These are phyloP conservation scores for Geranium rotundifolium DNA, from an alignment of 345 rosid genomes.

Conservation along the genomic window DNA sequence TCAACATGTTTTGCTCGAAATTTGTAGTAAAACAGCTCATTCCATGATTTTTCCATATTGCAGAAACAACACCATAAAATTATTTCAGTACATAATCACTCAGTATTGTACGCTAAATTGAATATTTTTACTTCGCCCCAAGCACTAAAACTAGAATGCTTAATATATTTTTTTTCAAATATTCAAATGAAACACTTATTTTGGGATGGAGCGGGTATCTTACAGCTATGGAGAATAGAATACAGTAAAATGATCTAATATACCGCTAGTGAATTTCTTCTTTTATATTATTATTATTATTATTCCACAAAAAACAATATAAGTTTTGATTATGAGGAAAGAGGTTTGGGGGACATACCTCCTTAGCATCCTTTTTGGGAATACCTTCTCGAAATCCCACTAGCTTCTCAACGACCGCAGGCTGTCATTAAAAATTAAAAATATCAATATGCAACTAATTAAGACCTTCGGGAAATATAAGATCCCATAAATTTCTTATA, in stretches of 20 bases:
- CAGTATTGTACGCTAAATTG: neutral
- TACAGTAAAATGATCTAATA: too few species aligned
- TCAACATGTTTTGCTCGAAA: too few species aligned
- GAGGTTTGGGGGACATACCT: constrained; percentile 32
- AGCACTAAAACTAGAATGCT: too few species aligned
- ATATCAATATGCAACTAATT: neutral
- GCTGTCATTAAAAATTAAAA: constrained; percentile 33
- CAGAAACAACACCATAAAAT: neutral
- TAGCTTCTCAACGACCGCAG: constrained; percentile 96
- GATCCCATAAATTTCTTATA: too few species aligned
- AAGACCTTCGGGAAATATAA: neutral
- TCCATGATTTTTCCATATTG: neutral
- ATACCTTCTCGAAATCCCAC: constrained; percentile 92
- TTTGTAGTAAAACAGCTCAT: neutral
- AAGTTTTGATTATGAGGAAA: neutral
- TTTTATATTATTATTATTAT: too few species aligned
- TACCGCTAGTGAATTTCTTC: too few species aligned
- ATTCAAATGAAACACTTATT: too few species aligned
- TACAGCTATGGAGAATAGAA: neutral
- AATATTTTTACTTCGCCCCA: neutral
- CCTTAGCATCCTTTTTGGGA: constrained; percentile 93
- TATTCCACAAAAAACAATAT: neutral
- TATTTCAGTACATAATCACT: neutral
- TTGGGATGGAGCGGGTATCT: neutral
- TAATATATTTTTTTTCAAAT: too few species aligned